Evolutionary conservation across 2,329 filamentous ascomycete genomes (phyloP).

Genomic region (Stagonosporopsis vannaccii): DNA sequence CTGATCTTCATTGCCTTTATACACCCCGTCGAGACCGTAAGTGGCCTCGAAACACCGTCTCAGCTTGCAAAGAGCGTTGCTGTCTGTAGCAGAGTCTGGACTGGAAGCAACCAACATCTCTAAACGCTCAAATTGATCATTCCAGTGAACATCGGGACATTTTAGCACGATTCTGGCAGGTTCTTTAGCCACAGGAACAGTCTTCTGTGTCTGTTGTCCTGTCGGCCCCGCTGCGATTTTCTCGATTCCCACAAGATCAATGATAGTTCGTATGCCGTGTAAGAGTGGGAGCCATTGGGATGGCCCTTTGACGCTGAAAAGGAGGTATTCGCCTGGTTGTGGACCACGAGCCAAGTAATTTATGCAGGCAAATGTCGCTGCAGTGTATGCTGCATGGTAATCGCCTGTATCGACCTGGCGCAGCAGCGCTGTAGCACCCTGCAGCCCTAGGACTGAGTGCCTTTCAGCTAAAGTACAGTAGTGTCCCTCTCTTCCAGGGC

Average conservation of each 20-base stretch:
- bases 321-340: background rate
- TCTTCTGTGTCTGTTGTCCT: background rate
- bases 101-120: background rate
- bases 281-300: slow-evolving; percentile 1
- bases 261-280: slow-evolving; percentile 1
- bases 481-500: background rate
- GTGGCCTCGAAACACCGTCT: background rate
- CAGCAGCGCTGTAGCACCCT: background rate
- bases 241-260: slow-evolving; percentile 1
- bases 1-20: background rate
- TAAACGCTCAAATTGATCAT: background rate
- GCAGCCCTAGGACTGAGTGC: background rate
- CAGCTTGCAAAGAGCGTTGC: background rate
- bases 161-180: background rate
- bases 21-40: background rate
- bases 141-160: background rate
- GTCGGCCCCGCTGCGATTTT: background rate
- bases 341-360: slow-evolving; percentile 1
- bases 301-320: background rate
- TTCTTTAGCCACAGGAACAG: background rate
- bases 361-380: slow-evolving; percentile 1
- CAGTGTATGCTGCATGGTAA: slow-evolving; percentile 5
- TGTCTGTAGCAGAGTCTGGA: background rate
- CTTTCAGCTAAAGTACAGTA: background rate
- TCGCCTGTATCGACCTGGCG: background rate